These are phyloP conservation scores for Paramecium pentaurelia DNA, from an alignment of 73 alveolate species.

Conservation along the genomic window DNA sequence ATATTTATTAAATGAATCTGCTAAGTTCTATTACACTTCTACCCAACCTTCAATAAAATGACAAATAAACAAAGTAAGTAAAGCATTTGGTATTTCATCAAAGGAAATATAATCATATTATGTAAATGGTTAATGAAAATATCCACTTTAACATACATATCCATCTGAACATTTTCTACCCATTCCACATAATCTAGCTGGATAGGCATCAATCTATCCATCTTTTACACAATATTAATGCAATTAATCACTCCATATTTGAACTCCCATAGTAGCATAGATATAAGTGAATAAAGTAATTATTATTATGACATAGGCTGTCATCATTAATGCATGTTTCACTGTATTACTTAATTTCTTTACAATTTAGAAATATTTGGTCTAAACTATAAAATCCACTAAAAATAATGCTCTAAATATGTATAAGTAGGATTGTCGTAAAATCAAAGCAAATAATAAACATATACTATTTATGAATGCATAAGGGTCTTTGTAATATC, in stretches of 20 bases:
- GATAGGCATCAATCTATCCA: background rate
- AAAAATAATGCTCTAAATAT: background rate
- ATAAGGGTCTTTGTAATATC: background rate
- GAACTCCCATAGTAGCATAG: background rate
- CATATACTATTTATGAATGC: background rate
- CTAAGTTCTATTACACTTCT: background rate
- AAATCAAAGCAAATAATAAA: background rate
- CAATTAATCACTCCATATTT: constrained; percentile 17
- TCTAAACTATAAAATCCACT: background rate
- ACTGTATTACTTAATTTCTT: background rate
- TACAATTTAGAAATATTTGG: background rate
- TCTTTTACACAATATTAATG: background rate
- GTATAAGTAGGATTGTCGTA: background rate
- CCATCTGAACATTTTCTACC: constrained; percentile 21
- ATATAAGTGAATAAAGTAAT: background rate
- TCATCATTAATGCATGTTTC: background rate
- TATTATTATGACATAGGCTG: background rate
- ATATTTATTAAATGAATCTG: background rate
- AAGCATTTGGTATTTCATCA: background rate
- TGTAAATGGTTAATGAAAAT: background rate
- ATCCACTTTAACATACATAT: background rate
- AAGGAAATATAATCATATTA: background rate
- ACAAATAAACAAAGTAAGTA: background rate
- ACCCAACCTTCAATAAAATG: background rate
- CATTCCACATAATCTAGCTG: background rate